Base-by-base conservation (phyloP, 495 filamentous ascomycete species). In the Neurospora tetraspora region DNA sequence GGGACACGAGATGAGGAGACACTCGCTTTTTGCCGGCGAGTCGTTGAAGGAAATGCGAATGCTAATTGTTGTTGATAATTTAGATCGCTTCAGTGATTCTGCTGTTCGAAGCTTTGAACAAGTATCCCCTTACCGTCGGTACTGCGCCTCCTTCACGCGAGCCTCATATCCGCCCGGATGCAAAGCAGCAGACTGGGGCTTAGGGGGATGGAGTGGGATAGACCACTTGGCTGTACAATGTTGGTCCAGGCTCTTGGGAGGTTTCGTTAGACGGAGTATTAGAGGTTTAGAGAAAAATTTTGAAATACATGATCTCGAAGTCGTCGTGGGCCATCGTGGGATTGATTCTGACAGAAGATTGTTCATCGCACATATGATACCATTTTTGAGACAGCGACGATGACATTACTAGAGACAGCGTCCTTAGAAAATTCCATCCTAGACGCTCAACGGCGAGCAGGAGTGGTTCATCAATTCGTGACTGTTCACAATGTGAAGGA, bases 51-150 rank as follows among this genome's bases (percentile, higher is more conserved):
- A 2, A n/a, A 69, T 43, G 2, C 10, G 2, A 34, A 18, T 4
- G 42, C 40, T 23, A n/a, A 65, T 3, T 2, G 6, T 16, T 61
- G 1, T 0, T 4, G 3, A 34, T 4, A 2, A 18, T 12, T 11
- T 0, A 77, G 76, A 86, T 91, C 37, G 90, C 89, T 0, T 90
- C 88, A 69, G 77, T 80, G 9, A 83, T 91, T 14, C 90, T 91
- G 81, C 89, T 87, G 87, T 92, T 88, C 77, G 89, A 91, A 76
- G 85, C 85, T 73, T 74, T 91, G 73, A 81, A 86, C 61, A 91
- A 90, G 77, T 80, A 87, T 81, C 88, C 89, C 3, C 87, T 91
- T 65, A 85, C 87, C 74, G 76, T 76, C 39, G 73, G 42, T 4
- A 37, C 27, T 9, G 31, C 23, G 5, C 47, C 47, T 69, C 43